phyloP scores from a whole-genome alignment of 2,329 filamentous ascomycete genomes.

The Colletotrichum endophyticum region DNA sequence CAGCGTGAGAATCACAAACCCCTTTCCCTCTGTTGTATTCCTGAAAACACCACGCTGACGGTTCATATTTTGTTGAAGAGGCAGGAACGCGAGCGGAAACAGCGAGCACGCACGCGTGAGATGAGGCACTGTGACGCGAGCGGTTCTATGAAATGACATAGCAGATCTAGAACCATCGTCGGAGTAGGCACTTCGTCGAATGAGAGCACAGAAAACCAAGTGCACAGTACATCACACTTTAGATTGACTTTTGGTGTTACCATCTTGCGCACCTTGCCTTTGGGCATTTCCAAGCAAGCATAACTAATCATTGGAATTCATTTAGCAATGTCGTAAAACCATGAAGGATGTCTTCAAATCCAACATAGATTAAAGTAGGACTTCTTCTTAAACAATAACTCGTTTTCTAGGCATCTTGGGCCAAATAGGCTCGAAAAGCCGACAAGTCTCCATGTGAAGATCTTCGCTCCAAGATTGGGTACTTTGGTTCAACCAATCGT shows the following conservation, averaged over 20 bases:
- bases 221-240: fast-evolving
- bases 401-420: not conserved
- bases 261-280: not conserved
- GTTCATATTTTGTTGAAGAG: not conserved
- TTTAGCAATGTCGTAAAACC: not conserved
- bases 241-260: not conserved
- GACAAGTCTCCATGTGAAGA: not conserved
- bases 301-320: not conserved
- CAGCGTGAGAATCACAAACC: not conserved
- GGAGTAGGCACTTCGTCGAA: fast-evolving
- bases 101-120: not conserved
- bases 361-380: no score
- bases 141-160: not conserved
- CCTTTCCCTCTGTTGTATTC: not conserved
- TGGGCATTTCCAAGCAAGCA: not conserved
- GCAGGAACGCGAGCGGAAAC: not conserved
- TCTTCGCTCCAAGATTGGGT: not conserved
- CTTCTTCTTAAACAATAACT: not conserved
- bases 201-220: not conserved
- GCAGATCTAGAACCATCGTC: not conserved
- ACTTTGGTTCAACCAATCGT: not conserved
- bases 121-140: not conserved
- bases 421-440: not conserved
- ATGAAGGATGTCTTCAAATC: not conserved
- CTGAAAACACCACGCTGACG: not conserved